Evolutionary conservation across 2,329 filamentous ascomycete species (phyloP), one percentile per base, ranked within the genome.

Genomic region (Falciphora oryzae): DNA sequence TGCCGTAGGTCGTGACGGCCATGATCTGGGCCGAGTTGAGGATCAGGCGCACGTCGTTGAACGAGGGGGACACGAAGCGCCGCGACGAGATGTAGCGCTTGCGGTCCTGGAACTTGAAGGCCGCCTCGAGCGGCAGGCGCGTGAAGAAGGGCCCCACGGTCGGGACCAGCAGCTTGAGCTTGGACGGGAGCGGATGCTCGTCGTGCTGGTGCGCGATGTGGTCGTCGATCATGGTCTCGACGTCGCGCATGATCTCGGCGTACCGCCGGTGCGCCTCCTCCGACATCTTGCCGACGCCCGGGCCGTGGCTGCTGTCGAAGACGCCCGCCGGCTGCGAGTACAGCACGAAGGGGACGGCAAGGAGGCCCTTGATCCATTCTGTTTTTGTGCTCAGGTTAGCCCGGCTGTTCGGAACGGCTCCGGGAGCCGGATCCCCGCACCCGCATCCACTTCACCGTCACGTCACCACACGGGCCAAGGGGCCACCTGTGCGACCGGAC

Each of bases 311-410:
- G 38, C 38, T 16, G 68, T 93, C 89, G 71, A 94, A 93, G 57
- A 93, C 86, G 27, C 92, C 92, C 1, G 92, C 96, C 4, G 95
- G 95, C 74, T 98, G 93, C 1, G 94, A 97, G 75, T 97, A 93
- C 64, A 99, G 85, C 56, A 99, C 94, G 74, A 99, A 99, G 0
- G 95, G 95, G 0, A 98, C 94, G 1, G 95, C 95, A 16, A 98
- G 82, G 4, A 98, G 85, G 56, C 90, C 91, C 79, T 99, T 98
- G 81, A 98, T 92, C 94, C 94, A 98, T 89, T 97, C 92, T 87
- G 71, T 58, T 57, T 67, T 62, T 67, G 57, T 59, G 59, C n/a
- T 14, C 18, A 27, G 27, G 27, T 13, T 25, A 29, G 35, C 28
- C 28, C 16, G 29, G 56, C 62, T 60, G 27, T 56, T 5, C n/a